Percentiles rank a stretch among this genome's conserved stretches.
These are phyloP conservation scores for Draba incana DNA, from an alignment of 345 rosid species.

Conservation along the genomic window DNA sequence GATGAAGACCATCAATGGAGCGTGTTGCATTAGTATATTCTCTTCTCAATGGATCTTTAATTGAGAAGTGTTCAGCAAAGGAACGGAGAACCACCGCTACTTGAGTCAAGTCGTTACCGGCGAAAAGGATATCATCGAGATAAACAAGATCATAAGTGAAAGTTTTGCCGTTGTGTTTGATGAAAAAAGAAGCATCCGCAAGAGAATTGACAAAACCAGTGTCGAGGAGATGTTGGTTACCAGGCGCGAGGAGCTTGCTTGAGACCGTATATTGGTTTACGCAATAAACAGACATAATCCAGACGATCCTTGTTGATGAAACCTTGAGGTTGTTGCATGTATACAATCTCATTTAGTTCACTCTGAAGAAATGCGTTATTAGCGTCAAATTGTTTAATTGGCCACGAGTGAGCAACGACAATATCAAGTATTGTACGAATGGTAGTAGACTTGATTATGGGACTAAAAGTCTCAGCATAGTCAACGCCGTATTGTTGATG, in stretches of 20 bases:
- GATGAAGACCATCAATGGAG: no score
- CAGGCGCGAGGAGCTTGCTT: background rate
- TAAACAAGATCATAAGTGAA: background rate
- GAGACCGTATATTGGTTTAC: no score
- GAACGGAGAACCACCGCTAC: rapidly evolving
- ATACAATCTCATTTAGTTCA: background rate
- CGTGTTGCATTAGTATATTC: no score
- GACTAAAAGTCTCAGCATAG: background rate
- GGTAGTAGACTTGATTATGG: background rate
- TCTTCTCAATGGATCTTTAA: background rate
- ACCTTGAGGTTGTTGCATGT: background rate
- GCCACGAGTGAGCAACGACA: background rate
- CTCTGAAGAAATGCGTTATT: background rate
- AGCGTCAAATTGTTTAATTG: background rate
- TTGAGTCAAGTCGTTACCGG: no score
- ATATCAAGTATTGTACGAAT: background rate
- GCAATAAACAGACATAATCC: background rate
- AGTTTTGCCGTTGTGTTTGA: rapidly evolving
- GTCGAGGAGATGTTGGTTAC: background rate
- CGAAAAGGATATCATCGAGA: no score
- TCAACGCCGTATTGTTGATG: background rate
- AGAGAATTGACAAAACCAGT: background rate
- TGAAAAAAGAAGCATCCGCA: background rate
- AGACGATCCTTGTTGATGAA: background rate
- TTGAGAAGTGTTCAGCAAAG: background rate